phyloP scores from a whole-genome alignment of 768 basidiomycete species.

The Leccinum subgranulosum region DNA sequence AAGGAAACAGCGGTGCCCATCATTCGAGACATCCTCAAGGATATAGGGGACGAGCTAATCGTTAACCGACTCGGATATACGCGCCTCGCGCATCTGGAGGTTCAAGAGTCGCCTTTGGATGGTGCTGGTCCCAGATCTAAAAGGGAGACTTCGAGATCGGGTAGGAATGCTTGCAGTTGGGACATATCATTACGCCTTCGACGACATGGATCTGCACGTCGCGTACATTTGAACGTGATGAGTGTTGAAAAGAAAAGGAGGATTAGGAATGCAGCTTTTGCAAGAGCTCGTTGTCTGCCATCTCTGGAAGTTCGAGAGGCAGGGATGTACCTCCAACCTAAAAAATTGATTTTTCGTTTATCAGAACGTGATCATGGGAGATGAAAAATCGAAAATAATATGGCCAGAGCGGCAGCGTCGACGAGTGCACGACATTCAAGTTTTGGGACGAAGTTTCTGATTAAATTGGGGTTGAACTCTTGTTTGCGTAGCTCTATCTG shows the following conservation, averaged over 20 bases:
- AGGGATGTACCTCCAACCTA: conserved; percentile 87
- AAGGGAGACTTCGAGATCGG: conserved; percentile 61
- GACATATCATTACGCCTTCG: conserved; percentile 91
- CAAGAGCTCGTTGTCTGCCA: conserved; percentile 79
- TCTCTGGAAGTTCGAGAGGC: conserved; percentile 69
- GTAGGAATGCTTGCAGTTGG: conserved; percentile 87
- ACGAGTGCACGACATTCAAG: conserved; percentile 90
- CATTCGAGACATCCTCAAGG: too few species aligned
- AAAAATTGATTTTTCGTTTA: neutral
- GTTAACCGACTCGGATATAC: too few species aligned
- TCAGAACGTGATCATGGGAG: neutral
- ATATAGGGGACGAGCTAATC: too few species aligned
- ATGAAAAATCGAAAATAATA: conserved; percentile 18
- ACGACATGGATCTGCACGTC: conserved; percentile 75
- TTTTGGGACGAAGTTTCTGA: conserved; percentile 79
- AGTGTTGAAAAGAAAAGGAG: neutral
- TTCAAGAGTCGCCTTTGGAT: too few species aligned
- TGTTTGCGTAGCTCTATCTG: conserved; percentile 79
- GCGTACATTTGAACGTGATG: neutral
- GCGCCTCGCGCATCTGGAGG: too few species aligned
- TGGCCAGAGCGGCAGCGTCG: conserved; percentile 73
- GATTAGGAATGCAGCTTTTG: conserved; percentile 66
- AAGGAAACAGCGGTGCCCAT: too few species aligned
- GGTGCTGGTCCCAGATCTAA: too few species aligned
- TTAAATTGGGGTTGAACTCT: conserved; percentile 87